Evolutionary conservation across 164 flowering plant genomes (phyloP).

Genomic region (Magnolia officinalis): DNA sequence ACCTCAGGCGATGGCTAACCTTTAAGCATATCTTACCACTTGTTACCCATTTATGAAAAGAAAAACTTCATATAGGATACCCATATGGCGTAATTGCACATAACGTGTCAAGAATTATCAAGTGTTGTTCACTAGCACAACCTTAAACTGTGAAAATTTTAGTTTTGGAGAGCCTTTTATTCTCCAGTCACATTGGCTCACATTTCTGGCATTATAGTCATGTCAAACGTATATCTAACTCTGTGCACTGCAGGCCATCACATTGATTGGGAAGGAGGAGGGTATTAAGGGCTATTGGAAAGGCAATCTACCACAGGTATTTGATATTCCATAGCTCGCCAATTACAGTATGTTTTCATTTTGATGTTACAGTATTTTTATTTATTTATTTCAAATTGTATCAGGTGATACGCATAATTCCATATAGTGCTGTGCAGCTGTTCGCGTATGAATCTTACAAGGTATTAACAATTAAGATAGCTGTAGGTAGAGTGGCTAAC

Average conservation of each 20-base stretch:
- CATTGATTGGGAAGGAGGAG: constrained; percentile 74
- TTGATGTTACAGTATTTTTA: not conserved
- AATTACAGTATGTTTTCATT: not conserved
- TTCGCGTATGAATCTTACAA: constrained; percentile 89
- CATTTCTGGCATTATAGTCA: not conserved
- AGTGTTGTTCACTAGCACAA: not conserved
- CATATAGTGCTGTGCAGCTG: constrained; percentile 91
- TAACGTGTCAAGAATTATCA: not conserved
- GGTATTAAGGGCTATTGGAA: constrained; percentile 97
- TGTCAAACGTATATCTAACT: not conserved
- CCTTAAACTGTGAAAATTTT: not conserved
- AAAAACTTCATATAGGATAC: not conserved
- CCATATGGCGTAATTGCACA: not conserved
- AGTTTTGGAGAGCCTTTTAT: not conserved
- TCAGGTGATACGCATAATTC: constrained; percentile 84
- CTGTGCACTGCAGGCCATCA: constrained; percentile 52
- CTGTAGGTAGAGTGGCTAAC: not conserved
- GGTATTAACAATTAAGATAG: constrained; percentile 29
- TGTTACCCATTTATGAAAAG: not conserved
- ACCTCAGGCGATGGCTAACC: too few relatives aligned
- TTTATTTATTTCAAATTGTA: not conserved
- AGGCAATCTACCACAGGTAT: constrained; percentile 97
- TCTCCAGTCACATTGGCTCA: not conserved
- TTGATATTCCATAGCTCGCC: constrained; percentile 9
- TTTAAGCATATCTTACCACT: too few relatives aligned